phyloP scores from a whole-genome alignment of 1,284 basidiomycete species.

The Marasmius fiardii region DNA sequence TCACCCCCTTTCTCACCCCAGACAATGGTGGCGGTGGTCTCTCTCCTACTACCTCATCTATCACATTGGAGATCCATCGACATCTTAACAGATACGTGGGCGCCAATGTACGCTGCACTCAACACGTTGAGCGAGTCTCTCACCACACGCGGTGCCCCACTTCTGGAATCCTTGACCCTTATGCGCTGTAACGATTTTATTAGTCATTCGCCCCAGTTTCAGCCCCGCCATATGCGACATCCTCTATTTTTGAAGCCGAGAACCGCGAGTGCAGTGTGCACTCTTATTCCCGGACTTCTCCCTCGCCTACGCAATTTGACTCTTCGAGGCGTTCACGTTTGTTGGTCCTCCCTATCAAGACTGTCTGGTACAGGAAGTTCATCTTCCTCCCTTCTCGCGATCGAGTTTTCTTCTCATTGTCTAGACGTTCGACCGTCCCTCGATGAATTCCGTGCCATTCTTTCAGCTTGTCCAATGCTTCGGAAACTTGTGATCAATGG shows the following conservation, averaged over 20 bases:
- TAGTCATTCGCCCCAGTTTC: slow-evolving; percentile 40
- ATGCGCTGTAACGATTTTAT: slow-evolving; percentile 57
- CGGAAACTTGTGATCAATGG: slow-evolving; percentile 39
- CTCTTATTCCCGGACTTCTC: slow-evolving; percentile 17
- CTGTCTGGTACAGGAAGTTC: slow-evolving; percentile 15
- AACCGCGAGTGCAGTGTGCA: slow-evolving; percentile 20
- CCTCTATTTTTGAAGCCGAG: slow-evolving; percentile 27
- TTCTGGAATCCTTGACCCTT: slow-evolving; percentile 46
- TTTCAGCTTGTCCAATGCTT: slow-evolving; percentile 33
- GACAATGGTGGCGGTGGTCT: slow-evolving; percentile 39
- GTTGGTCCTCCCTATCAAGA: slow-evolving; percentile 39
- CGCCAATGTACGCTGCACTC: slow-evolving; percentile 47
- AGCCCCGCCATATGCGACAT: slow-evolving; percentile 34
- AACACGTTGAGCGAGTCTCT: slow-evolving; percentile 34
- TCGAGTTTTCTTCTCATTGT: slow-evolving; percentile 45
- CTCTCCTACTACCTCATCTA: slow-evolving; percentile 43
- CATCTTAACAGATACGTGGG: slow-evolving; percentile 51
- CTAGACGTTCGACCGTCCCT: slow-evolving; percentile 43
- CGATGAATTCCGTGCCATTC: slow-evolving; percentile 35
- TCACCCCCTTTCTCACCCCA: slow-evolving; percentile 35
- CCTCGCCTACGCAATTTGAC: slow-evolving; percentile 39
- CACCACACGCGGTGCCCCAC: slow-evolving; percentile 32
- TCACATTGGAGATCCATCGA: slow-evolving; percentile 46
- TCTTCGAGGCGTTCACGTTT: slow-evolving; percentile 47
- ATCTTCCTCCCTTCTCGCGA: slow-evolving; percentile 25